A percentile compares a stretch with the other conserved stretches of the same genome.
Conservation (phyloP, 2,329 filamentous ascomycete species). For the Stylonectria norvegica region DNA sequence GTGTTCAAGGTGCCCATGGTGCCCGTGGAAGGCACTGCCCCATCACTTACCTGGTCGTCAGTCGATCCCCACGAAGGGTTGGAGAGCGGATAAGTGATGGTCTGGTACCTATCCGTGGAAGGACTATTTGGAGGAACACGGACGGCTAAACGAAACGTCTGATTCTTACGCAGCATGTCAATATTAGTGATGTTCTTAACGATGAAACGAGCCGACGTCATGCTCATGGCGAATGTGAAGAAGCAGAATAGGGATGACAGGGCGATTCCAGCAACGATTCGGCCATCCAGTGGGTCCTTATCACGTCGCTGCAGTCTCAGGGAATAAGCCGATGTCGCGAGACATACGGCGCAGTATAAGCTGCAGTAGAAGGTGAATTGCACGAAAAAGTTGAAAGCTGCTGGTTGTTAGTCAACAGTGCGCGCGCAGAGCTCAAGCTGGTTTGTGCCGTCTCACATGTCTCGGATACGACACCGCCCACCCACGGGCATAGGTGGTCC, state of each 20-base stretch:
- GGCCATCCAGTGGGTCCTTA: conserved; percentile 46
- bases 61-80: conserved; percentile 10
- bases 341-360: conserved; percentile 61
- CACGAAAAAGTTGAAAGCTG: conserved; percentile 85
- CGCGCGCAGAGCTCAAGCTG: background rate
- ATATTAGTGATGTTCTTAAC: conserved; percentile 78
- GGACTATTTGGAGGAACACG: conserved; percentile 55
- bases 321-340: conserved; percentile 63
- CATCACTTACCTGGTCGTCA: conserved; percentile 6
- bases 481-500: conserved; percentile 96
- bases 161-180: conserved; percentile 65
- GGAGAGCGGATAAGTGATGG: conserved; percentile 57
- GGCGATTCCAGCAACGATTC: conserved; percentile 64
- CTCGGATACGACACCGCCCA: conserved; percentile 88
- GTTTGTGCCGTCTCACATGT: conserved; percentile 51
- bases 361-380: conserved; percentile 78
- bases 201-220: conserved; percentile 67
- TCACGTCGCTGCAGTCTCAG: conserved; percentile 51
- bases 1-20: conserved; percentile 12
- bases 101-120: conserved; percentile 42
- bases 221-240: conserved; percentile 76
- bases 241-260: conserved; percentile 70
- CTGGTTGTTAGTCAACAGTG: background rate
- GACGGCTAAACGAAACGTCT: conserved; percentile 71
- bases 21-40: background rate